Base-by-base conservation (phyloP, 2,329 filamentous ascomycete species). In the Pleurostoma richardsiae region DNA sequence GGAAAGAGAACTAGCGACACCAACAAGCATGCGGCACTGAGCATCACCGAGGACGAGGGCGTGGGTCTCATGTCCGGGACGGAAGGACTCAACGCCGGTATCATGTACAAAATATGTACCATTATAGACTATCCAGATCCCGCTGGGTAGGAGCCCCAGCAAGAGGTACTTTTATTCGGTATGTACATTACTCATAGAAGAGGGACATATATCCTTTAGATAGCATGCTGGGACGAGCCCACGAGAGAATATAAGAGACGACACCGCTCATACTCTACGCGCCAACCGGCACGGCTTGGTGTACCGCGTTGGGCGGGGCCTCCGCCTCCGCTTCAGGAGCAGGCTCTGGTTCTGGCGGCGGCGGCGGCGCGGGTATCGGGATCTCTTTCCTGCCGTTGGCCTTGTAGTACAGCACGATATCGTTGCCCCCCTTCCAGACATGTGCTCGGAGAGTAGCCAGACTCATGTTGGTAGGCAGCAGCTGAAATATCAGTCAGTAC, bases 401-500 rank as follows among this genome's bases (percentile, higher is more conserved):
- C 62, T 91, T 95, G 74, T 99, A 99, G 60, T 90, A 82, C 43
- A 99, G 74, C 45, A 95, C 70, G 53, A 99, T 87, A 67, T 99
- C 94, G 57, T 87, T 91, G n/a, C 90, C 90, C 40, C 88, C 90
- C 58, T 95, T 90, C 94, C 94, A 99, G 45, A 97, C 76, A 61
- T 96, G 90, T 3, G 90, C 86, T 30, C 92, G 85, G 40, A 99
- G 83, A 1, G 91, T 96, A 4, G 90, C 90, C n/a, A 99, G 79
- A 33, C 87, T 97, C 86, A 96, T 96, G 30, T 85, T 86, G 5
- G 85, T 82, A 3, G 86, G 80, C 29, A 97, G 74, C 49, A 86
- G 66, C 78, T 84, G 51, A 27, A 40, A n/a, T 40, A 39, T 46
- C 11, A 53, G 45, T 45, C 38, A 44, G 45, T 39, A 30, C 8